Conservation (phyloP, 2,329 filamentous ascomycete species). For the Allantophomopsis lycopodina region DNA sequence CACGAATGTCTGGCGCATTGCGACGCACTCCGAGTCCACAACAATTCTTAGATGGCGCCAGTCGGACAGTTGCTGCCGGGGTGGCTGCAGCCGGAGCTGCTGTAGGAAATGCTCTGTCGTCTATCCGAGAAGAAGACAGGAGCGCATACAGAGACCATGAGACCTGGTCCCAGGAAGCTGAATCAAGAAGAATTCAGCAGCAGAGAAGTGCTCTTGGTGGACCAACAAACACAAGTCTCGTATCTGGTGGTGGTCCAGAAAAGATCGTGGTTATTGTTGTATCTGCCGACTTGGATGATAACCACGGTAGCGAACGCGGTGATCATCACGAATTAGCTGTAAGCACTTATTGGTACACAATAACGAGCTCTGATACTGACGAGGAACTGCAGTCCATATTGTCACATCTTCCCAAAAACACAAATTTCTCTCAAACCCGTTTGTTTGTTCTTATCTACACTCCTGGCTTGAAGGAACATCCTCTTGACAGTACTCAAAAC, state of each 20-base stretch:
- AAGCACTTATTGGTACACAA: constrained; percentile 24
- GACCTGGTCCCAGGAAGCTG: constrained; percentile 84
- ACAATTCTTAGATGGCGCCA: constrained; percentile 74
- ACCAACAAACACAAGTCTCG: constrained; percentile 17
- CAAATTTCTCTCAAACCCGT: constrained; percentile 59
- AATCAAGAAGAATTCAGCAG: constrained; percentile 35
- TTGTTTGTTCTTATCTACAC: constrained; percentile 86
- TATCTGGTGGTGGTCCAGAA: constrained; percentile 23
- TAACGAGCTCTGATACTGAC: too few species aligned
- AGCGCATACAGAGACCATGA: constrained; percentile 74
- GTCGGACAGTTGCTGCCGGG: constrained; percentile 67
- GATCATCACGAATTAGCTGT: constrained; percentile 68
- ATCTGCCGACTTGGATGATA: constrained; percentile 56
- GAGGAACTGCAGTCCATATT: constrained; percentile 53
- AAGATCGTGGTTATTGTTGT: constrained; percentile 83
- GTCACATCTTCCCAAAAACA: constrained; percentile 70
- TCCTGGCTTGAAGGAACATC: constrained; percentile 59
- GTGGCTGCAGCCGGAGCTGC: constrained; percentile 72
- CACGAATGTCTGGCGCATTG: constrained; percentile 69
- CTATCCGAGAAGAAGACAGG: constrained; percentile 74
- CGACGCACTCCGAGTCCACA: constrained; percentile 75
- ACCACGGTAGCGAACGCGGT: constrained; percentile 45
- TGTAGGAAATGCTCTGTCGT: constrained; percentile 68
- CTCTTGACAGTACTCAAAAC: constrained; percentile 38
- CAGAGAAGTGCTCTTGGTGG: neutral